phyloP scores from a whole-genome alignment of 148 eudicot genomes.

The Rhododendron vialii region DNA sequence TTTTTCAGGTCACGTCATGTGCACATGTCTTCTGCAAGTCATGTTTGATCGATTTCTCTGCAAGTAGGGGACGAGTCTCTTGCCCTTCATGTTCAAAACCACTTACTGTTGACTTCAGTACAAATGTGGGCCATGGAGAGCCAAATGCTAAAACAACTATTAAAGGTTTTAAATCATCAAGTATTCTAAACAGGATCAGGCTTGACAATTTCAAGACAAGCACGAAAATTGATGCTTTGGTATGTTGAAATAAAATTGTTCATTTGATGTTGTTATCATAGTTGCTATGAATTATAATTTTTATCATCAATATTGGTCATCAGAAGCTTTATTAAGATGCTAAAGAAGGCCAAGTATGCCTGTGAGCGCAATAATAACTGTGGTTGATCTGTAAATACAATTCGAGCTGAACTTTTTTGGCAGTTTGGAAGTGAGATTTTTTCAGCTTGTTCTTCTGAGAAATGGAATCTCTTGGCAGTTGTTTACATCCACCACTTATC shows the following conservation, averaged over 20 bases:
- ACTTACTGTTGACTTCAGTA: conserved; percentile 82
- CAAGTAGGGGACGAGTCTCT: conserved; percentile 51
- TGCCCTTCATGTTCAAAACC: conserved; percentile 87
- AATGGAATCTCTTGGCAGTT: background rate
- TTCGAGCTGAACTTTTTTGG: background rate
- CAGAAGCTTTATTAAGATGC: background rate
- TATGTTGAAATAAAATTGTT: conserved; percentile 27
- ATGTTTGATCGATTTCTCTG: conserved; percentile 66
- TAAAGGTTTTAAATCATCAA: conserved; percentile 68
- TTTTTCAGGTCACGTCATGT: conserved; percentile 74
- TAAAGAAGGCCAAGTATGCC: background rate
- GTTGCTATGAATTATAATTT: background rate
- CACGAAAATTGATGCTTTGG: conserved; percentile 97
- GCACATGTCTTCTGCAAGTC: conserved; percentile 71
- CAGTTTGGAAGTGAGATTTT: background rate
- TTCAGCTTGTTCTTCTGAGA: background rate
- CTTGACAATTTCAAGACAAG: conserved; percentile 90
- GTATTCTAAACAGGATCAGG: conserved; percentile 75
- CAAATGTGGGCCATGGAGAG: conserved; percentile 34
- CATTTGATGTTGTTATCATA: background rate
- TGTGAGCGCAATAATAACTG: background rate
- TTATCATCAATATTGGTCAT: background rate
- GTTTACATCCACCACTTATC: background rate
- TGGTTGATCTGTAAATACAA: background rate
- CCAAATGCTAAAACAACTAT: conserved; percentile 49